phyloP scores from a whole-genome alignment of 768 basidiomycete genomes.

The Xerocomellus intermedius region DNA sequence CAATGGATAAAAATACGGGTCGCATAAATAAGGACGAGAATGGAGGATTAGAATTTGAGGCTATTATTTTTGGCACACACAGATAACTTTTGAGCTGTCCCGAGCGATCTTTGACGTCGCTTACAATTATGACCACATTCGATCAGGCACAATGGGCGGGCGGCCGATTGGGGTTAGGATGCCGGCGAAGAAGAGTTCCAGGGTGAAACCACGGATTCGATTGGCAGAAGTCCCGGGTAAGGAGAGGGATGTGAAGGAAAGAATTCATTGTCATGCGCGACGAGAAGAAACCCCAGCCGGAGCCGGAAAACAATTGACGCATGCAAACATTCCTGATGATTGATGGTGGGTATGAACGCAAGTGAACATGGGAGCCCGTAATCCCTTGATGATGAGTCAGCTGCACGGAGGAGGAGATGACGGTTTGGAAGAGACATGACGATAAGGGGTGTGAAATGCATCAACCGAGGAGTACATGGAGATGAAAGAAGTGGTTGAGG shows the following conservation, averaged over 20 bases:
- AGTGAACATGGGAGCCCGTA: slow-evolving; percentile 20
- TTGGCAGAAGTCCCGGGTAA: neutral
- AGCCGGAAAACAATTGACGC: neutral
- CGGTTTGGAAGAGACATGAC: neutral
- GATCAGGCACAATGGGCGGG: slow-evolving; percentile 28
- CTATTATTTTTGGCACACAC: slow-evolving; percentile 34
- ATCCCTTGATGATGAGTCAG: slow-evolving; percentile 13
- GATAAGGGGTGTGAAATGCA: slow-evolving; percentile 14
- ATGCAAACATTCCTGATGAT: slow-evolving; percentile 12
- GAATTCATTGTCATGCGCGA: slow-evolving; percentile 2
- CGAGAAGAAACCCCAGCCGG: slow-evolving; percentile 1
- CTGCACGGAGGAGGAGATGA: neutral
- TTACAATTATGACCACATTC: slow-evolving; percentile 14
- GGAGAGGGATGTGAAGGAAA: neutral
- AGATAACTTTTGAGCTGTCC: slow-evolving; percentile 22
- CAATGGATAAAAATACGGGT: slow-evolving; percentile 25
- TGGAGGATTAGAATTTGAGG: slow-evolving; percentile 15
- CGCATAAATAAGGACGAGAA: slow-evolving; percentile 20
- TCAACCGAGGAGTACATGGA: slow-evolving; percentile 25
- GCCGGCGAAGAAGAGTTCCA: slow-evolving; percentile 15
- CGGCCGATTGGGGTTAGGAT: slow-evolving; percentile 10
- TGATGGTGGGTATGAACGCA: slow-evolving; percentile 5
- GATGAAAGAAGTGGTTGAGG: slow-evolving; percentile 8
- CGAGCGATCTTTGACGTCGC: slow-evolving; percentile 26
- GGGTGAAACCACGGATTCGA: neutral